A percentile compares a stretch with the other conserved stretches of the same genome.
Conservation (phyloP, 1,139 yeast species). For the Kodamaea sp. region DNA sequence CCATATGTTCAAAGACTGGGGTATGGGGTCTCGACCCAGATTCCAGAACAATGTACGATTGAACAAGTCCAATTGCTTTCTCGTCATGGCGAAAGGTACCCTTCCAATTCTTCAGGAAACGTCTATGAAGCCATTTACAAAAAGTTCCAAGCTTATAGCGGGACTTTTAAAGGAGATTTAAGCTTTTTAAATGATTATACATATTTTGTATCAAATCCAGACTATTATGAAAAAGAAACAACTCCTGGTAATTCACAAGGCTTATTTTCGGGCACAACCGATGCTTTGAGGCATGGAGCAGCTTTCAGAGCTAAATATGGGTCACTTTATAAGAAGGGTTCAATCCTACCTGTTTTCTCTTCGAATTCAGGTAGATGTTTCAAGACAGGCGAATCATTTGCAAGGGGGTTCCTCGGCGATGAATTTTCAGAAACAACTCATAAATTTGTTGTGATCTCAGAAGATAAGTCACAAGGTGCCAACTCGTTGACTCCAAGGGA, state of each 20-base stretch:
- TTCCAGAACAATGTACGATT: constrained; percentile 51
- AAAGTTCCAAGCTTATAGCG: constrained; percentile 21
- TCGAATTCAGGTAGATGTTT: constrained; percentile 30
- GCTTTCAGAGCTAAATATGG: constrained; percentile 32
- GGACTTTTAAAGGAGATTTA: constrained; percentile 29
- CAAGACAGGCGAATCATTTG: constrained; percentile 30
- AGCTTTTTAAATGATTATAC: constrained; percentile 32
- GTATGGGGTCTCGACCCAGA: constrained; percentile 41
- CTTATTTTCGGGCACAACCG: constrained; percentile 21
- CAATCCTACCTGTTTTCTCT: constrained; percentile 31
- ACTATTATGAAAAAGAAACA: constrained; percentile 26
- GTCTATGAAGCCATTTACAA: constrained; percentile 16
- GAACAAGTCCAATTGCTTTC: constrained; percentile 63
- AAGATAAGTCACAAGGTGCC: constrained; percentile 26
- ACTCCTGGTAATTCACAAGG: constrained; percentile 15
- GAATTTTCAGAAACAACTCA: constrained; percentile 10
- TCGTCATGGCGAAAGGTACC: constrained; percentile 77
- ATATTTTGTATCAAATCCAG: constrained; percentile 24
- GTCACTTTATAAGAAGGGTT: constrained; percentile 19
- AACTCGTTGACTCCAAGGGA: constrained; percentile 28
- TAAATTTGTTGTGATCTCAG: constrained; percentile 24
- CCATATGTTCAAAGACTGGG: constrained; percentile 47
- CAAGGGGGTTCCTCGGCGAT: constrained; percentile 26
- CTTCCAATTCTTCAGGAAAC: constrained; percentile 22
- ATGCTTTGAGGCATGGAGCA: constrained; percentile 35